These are phyloP conservation scores for Ophiognomonia clavigignenti-juglandacearum DNA, from an alignment of 2,329 filamentous ascomycete species.

Conservation along the genomic window DNA sequence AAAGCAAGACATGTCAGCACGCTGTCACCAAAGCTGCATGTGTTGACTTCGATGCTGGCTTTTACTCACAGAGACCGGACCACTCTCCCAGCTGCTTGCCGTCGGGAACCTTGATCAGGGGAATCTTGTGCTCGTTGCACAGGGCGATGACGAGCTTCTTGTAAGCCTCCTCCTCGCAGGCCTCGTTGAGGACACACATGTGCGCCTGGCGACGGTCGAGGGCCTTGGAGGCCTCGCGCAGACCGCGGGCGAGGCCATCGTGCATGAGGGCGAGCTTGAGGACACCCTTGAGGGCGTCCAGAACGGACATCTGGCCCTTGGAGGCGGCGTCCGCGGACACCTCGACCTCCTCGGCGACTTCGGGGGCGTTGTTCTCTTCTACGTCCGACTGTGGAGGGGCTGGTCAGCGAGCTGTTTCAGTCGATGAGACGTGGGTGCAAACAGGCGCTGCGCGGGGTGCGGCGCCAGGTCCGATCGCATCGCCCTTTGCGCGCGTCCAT, in stretches of 20 bases:
- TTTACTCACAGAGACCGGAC: slow-evolving; percentile 93
- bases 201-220: slow-evolving; percentile 98
- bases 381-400: slow-evolving; percentile 78
- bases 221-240: slow-evolving; percentile 97
- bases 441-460: background rate
- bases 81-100: slow-evolving; percentile 99
- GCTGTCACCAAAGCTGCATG: no score
- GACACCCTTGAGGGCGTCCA: slow-evolving; percentile 98
- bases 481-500: no score
- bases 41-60: background rate
- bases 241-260: slow-evolving; percentile 97
- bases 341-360: slow-evolving; percentile 86
- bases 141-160: slow-evolving; percentile 99
- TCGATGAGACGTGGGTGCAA: slow-evolving; percentile 8
- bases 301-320: slow-evolving; percentile 94
- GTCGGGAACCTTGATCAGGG: slow-evolving; percentile 99
- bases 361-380: slow-evolving; percentile 95
- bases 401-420: slow-evolving; percentile 14
- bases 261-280: slow-evolving; percentile 99
- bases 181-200: slow-evolving; percentile 99
- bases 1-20: slow-evolving; percentile 7
- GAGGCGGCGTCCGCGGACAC: slow-evolving; percentile 84
- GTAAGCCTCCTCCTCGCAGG: slow-evolving; percentile 99
- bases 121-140: slow-evolving; percentile 99
- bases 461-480: background rate